phyloP scores from a whole-genome alignment of 768 basidiomycete genomes.

The Auriscalpium microsporum region DNA sequence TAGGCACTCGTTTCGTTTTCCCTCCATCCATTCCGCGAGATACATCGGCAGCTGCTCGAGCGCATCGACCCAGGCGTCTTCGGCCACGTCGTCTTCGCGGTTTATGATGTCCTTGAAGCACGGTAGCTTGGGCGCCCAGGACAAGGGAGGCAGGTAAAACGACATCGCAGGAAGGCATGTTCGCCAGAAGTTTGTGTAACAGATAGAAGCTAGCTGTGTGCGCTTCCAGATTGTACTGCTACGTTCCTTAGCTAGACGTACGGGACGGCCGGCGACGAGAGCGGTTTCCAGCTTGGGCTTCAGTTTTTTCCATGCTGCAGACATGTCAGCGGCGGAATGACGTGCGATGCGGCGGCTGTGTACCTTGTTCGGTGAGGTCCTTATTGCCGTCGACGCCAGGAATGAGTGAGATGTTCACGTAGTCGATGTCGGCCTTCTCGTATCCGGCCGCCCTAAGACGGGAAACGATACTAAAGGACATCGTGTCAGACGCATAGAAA shows the following conservation, averaged over 20 bases:
- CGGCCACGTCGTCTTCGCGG: neutral
- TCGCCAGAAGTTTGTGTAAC: neutral
- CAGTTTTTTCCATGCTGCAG: conserved; percentile 8
- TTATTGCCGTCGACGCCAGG: conserved; percentile 6
- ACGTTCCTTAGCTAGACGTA: neutral
- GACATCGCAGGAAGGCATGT: conserved; percentile 8
- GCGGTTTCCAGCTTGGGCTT: conserved; percentile 1
- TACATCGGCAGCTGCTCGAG: neutral
- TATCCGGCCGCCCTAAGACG: conserved; percentile 5
- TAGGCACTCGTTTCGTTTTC: neutral
- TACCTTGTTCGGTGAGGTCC: conserved; percentile 5
- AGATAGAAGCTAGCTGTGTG: neutral
- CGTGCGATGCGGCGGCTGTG: neutral
- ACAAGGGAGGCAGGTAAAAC: conserved; percentile 4
- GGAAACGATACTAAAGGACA: neutral
- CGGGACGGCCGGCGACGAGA: conserved; percentile 1
- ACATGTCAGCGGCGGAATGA: neutral
- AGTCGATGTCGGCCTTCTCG: conserved; percentile 2
- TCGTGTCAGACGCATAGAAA: neutral
- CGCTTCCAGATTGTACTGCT: neutral
- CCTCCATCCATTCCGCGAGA: conserved; percentile 9
- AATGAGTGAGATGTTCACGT: neutral
- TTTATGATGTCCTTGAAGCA: conserved; percentile 9
- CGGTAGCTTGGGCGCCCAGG: conserved; percentile 1
- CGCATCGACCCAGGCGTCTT: conserved; percentile 1